Percentiles rank a stretch among this genome's conserved stretches.
These are phyloP conservation scores for Candida ipomoeae DNA, from an alignment of 805 yeast species.

Conservation along the genomic window DNA sequence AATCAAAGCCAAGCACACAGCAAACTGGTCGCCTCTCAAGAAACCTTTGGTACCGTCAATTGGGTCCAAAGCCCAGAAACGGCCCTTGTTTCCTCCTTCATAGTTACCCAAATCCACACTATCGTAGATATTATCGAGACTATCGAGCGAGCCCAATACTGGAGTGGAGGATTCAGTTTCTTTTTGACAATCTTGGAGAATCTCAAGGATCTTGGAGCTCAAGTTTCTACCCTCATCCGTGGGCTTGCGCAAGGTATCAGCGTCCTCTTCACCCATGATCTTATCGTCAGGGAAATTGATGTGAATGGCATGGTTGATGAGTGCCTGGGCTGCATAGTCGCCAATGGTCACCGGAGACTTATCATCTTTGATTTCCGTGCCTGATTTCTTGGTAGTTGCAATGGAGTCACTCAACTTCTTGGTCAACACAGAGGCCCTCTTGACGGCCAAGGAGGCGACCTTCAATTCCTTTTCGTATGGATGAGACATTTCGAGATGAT, in stretches of 20 bases:
- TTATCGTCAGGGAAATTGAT: conserved; percentile 78
- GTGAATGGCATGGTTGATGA: conserved; percentile 78
- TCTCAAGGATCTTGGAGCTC: conserved; percentile 51
- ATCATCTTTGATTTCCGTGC: conserved; percentile 74
- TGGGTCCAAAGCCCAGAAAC: conserved; percentile 98
- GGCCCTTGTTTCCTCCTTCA: conserved; percentile 70
- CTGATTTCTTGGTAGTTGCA: conserved; percentile 43
- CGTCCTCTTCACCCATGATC: conserved; percentile 93
- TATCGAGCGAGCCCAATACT: conserved; percentile 40
- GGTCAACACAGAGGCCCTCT: conserved; percentile 77
- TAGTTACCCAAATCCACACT: conserved; percentile 79
- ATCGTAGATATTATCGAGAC: conserved; percentile 49
- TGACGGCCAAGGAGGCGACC: conserved; percentile 87
- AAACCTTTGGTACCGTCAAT: conserved; percentile 98
- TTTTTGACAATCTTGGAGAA: conserved; percentile 52
- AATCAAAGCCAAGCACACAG: conserved; percentile 88
- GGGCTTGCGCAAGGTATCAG: conserved; percentile 51
- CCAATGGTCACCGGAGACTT: conserved; percentile 95
- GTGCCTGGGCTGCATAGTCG: conserved; percentile 94
- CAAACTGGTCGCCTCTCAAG: conserved; percentile 92
- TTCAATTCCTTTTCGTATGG: conserved; percentile 61
- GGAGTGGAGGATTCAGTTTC: conserved; percentile 31
- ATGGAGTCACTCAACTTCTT: conserved; percentile 56
- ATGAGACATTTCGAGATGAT: conserved; percentile 16
- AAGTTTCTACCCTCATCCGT: conserved; percentile 44